These are phyloP conservation scores for Melastoma candidum DNA, from an alignment of 441 rosid species.

Conservation along the genomic window DNA sequence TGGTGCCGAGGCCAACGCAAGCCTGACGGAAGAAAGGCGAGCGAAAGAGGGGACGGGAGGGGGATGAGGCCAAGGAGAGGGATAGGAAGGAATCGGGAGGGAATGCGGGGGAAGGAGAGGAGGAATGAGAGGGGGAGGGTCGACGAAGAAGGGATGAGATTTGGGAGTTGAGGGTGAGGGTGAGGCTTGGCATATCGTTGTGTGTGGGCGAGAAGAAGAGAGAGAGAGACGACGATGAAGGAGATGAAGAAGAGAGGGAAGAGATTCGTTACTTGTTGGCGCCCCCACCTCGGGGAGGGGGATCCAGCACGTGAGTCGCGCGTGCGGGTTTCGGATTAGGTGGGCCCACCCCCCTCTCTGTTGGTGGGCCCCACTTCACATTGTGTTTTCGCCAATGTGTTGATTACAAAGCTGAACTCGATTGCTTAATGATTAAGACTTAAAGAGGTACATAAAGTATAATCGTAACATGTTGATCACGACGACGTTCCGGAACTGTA, in stretches of 20 bases:
- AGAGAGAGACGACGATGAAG: background rate
- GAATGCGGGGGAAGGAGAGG: conserved; percentile 16
- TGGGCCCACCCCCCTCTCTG: too few relatives aligned
- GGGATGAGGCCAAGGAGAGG: conserved; percentile 22
- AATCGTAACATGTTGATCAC: too few relatives aligned
- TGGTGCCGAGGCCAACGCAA: conserved; percentile 31
- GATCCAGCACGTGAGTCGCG: too few relatives aligned
- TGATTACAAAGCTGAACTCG: too few relatives aligned
- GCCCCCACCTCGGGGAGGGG: too few relatives aligned
- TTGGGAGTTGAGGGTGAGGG: conserved; percentile 4
- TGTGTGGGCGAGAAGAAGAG: background rate
- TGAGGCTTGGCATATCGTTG: conserved; percentile 5
- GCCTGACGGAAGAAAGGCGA: conserved; percentile 11
- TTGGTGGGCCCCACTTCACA: too few relatives aligned
- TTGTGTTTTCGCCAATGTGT: too few relatives aligned
- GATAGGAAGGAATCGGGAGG: conserved; percentile 2
- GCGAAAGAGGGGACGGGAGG: conserved; percentile 25
- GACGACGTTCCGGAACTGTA: too few relatives aligned
- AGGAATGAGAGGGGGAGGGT: conserved; percentile 14
- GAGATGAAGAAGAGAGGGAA: background rate
- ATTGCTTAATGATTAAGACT: too few relatives aligned
- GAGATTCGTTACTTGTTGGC: background rate
- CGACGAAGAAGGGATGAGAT: conserved; percentile 4
- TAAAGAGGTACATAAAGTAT: too few relatives aligned
- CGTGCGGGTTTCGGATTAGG: too few relatives aligned